These are phyloP conservation scores for Hansenula lynferdii DNA, from an alignment of 1,139 yeast genomes.

Conservation along the genomic window DNA sequence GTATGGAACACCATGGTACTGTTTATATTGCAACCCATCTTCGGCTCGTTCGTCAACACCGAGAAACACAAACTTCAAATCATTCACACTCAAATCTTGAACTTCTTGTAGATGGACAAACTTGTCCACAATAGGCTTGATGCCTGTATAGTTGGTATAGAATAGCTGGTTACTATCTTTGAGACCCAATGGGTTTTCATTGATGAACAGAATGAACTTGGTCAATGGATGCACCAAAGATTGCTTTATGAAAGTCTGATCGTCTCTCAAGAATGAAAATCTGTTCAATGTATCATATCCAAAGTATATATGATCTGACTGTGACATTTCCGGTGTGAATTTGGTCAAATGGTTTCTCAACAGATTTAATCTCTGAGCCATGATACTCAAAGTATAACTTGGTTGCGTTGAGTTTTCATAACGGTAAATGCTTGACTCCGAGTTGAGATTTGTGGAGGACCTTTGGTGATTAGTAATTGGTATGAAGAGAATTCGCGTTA, in stretches of 20 bases:
- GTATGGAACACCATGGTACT: conserved; percentile 67
- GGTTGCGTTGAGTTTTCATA: too few relatives aligned
- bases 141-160: conserved; percentile 11
- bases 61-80: conserved; percentile 46
- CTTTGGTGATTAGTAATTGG: too few relatives aligned
- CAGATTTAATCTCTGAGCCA: neutral
- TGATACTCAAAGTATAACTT: neutral
- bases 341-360: neutral
- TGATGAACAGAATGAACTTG: conserved; percentile 49
- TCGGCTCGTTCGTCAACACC: conserved; percentile 61
- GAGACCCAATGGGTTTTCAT: conserved; percentile 20
- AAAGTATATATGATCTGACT: conserved; percentile 26
- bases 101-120: conserved; percentile 14
- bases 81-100: conserved; percentile 18
- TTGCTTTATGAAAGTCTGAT: conserved; percentile 49
- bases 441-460: neutral
- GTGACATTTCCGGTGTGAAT: neutral
- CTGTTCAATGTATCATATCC: conserved; percentile 68
- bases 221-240: conserved; percentile 51
- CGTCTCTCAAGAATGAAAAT: conserved; percentile 72
- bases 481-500: too few relatives aligned
- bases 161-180: conserved; percentile 4
- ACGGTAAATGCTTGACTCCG: neutral
- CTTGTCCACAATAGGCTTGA: conserved; percentile 12
- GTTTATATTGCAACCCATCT: conserved; percentile 28